Base-by-base conservation (phyloP, 495 filamentous ascomycete genomes). In the Tricharina praecox region DNA sequence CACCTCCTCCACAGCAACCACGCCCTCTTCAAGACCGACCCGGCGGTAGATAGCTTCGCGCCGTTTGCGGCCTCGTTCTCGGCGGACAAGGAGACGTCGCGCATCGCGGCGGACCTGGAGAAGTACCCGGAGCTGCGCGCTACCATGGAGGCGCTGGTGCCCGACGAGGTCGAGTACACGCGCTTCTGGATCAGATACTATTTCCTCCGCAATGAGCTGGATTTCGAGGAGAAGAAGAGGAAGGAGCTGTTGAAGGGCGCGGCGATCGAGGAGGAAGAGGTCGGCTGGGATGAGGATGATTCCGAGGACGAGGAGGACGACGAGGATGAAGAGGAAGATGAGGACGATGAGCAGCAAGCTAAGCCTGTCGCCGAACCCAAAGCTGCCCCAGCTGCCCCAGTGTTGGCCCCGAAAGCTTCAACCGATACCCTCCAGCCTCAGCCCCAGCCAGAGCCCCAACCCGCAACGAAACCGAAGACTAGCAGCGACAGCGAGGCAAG, bases 151-250 rank as follows among this genome's bases (percentile, higher is more conserved):
- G 87, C 81, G 67, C 70, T 93, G 43, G 92, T 96, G 18, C 92
- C 90, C 15, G 86, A 86, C 65, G 72, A 72, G 52, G 85, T 94
- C 11, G 72, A 85, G 24, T 99, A 99, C 61, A 73, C 66, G 11
- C 75, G 79, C 37, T 99, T 96, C 63, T 99, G 92, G 92, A 79
- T 72, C 53, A 72, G 90, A 30, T 99, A 99, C 62, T 96, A 95
- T 55, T 99, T 95, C 69, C 67, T 96, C 50, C 70, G 92, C 54
- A 79, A 92, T 52, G 85, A 92, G 19, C 79, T 99, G 51, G 90
- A 96, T 67, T 86, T 79, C n/a, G 85, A 94, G 48, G 90, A 99
- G 70, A 77, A 81, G 56, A 76, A 85, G 66, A 70, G 90, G 62
- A 77, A 80, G 59, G 90, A 96, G 61, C 67, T 99, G 51, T 67